A percentile compares a stretch with the other conserved stretches of the same genome.
Evolutionary conservation across 495 filamentous ascomycete genomes (phyloP).

Genomic region (Podospora appendiculata): DNA sequence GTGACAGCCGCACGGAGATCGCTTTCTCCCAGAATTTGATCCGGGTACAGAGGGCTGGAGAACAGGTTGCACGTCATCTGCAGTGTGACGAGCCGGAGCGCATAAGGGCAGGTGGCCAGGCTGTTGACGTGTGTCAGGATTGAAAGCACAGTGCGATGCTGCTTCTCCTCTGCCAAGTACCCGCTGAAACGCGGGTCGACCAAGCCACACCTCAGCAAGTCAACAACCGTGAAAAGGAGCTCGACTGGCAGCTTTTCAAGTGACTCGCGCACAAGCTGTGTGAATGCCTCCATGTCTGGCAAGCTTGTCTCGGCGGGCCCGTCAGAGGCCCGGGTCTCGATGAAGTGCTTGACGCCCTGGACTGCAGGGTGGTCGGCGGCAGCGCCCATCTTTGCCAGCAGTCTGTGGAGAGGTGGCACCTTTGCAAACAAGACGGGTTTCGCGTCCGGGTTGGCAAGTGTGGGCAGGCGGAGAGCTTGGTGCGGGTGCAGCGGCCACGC

Average conservation of each 20-base stretch:
- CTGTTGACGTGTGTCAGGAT: constrained; percentile 54
- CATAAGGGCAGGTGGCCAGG: constrained; percentile 56
- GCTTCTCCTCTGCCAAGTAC: constrained; percentile 71
- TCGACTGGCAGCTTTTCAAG: constrained; percentile 46
- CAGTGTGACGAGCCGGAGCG: constrained; percentile 71
- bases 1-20: constrained; percentile 32
- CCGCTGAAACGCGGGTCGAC: constrained; percentile 79
- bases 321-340: constrained; percentile 45
- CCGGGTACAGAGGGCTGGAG: constrained; percentile 50
- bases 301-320: constrained; percentile 53
- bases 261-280: constrained; percentile 41
- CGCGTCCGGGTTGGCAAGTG: constrained; percentile 52
- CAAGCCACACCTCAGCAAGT: constrained; percentile 70
- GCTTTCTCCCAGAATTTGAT: constrained; percentile 29
- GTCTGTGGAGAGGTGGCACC: constrained; percentile 74
- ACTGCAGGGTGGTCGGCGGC: constrained; percentile 46
- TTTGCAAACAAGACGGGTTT: constrained; percentile 70
- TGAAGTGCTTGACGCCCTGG: constrained; percentile 53
- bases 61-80: constrained; percentile 57
- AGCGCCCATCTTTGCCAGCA: constrained; percentile 65
- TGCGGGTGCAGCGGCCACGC: constrained; percentile 75
- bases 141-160: constrained; percentile 54
- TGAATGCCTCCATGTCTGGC: constrained; percentile 50
- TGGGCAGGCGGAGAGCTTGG: constrained; percentile 58
- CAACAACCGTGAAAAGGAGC: constrained; percentile 68